Percentiles rank a stretch among this genome's conserved stretches.
phyloP scores from a whole-genome alignment of 257 asterid species.

The Nicotiana tabacum region DNA sequence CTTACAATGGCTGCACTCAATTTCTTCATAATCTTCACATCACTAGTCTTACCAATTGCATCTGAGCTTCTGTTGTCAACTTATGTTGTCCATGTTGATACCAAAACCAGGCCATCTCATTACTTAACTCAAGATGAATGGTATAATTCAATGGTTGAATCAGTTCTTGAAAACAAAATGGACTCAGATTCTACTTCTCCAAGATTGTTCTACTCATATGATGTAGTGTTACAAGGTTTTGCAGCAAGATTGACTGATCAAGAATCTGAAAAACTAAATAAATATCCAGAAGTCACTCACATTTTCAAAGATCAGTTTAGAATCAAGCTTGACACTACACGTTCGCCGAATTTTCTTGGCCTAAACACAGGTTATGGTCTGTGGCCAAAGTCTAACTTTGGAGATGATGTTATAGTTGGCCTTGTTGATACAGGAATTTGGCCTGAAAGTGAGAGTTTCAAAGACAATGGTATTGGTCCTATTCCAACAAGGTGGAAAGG shows the following conservation, averaged over 20 bases:
- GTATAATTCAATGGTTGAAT: constrained; percentile 10
- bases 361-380: constrained; percentile 10
- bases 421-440: constrained; percentile 19
- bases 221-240: constrained; percentile 9
- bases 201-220: constrained; percentile 13
- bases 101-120: constrained; percentile 3
- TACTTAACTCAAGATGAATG: constrained; percentile 6
- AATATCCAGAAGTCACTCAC: not conserved
- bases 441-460: constrained; percentile 23
- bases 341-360: constrained; percentile 14
- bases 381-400: constrained; percentile 11
- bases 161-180: not conserved
- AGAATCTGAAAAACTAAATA: constrained; percentile 8
- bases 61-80: not conserved
- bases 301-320: not conserved
- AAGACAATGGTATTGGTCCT: not conserved
- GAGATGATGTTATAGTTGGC: constrained; percentile 16
- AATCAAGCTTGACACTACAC: constrained; percentile 4
- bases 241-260: constrained; percentile 12
- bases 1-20: not conserved
- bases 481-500: constrained; percentile 20
- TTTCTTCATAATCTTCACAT: not conserved
- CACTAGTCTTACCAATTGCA: not conserved
- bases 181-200: not conserved
- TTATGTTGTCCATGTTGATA: constrained; percentile 12